Percentiles rank a stretch among this genome's conserved stretches.
phyloP scores from a whole-genome alignment of 202 grass and related monocot genomes.

The Schoenoplectus tabernaemontani region DNA sequence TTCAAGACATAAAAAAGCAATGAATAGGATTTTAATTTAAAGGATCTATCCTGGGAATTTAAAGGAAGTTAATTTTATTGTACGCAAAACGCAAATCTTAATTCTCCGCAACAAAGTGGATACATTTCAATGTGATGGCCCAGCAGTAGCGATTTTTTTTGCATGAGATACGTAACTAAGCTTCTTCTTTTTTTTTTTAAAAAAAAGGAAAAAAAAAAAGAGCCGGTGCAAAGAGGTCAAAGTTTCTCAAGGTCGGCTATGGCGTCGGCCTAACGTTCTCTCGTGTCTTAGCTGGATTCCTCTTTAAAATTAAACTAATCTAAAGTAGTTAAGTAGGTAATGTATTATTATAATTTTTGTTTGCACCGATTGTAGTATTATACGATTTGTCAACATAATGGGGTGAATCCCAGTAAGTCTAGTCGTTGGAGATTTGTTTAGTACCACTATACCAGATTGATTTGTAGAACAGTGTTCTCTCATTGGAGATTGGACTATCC shows the following conservation, averaged over 20 bases:
- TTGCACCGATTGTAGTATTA: background rate
- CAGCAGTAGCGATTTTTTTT: background rate
- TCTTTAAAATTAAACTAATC: background rate
- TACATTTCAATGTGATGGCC: background rate
- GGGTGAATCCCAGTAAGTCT: slow-evolving; percentile 9
- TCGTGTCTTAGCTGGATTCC: slow-evolving; percentile 17
- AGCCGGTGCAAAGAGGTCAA: background rate
- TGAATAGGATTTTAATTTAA: no score
- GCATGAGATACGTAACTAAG: background rate
- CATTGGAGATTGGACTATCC: background rate
- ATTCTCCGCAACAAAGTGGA: background rate
- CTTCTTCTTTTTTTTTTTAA: no score
- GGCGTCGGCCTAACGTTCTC: background rate
- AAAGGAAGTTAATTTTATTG: no score
- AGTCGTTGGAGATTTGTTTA: slow-evolving; percentile 22
- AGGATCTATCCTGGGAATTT: no score
- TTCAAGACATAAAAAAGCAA: background rate
- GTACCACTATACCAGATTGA: background rate
- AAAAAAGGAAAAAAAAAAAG: no score
- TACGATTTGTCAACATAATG: background rate
- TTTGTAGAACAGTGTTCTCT: background rate
- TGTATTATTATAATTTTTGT: background rate
- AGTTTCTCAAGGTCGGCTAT: background rate
- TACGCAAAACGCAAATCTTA: background rate
- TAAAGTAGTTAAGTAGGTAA: background rate